Evolutionary conservation across 495 filamentous ascomycete genomes (phyloP), one percentile per base, ranked within the genome.

Genomic region (Podospora bellae-mahoneyi): DNA sequence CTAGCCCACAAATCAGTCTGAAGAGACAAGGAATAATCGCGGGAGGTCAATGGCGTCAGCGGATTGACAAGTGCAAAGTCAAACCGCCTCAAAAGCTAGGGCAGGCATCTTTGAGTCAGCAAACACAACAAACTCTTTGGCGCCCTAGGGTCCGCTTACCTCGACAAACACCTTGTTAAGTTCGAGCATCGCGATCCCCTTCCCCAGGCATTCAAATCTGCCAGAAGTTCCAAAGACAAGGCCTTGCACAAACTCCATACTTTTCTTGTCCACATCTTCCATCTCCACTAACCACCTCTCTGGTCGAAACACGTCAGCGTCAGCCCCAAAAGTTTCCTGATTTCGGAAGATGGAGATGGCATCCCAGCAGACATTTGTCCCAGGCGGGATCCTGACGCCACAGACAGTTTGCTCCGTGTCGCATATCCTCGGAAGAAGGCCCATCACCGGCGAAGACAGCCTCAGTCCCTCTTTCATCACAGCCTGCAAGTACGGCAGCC

Each of bases 141-240:
- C 55, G 23, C 55, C 23, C 15, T 2, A 58, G 18, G 6, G 6
- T n/a, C 55, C 23, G 74, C 77, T 28, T 63, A 86, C 82, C 81
- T 87, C 84, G 57, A 86, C 79, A 63, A 86, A 72, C 0, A 78
- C 72, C 76, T 87, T 89, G 65, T 82, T 82, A 23, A 86, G 67
- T 73, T 86, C 77, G 62, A 81, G 62, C 44, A 73, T 62, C 5
- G 79, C 79, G 28, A 83, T 75, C 0, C 64, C 53, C 67, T 78
- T 76, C 10, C 81, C 81, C 62, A 82, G 61, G 57, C 80, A 84
- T 26, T 68, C 67, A 58, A 73, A 81, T 27, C 75, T 65, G 18
- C 61, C 34, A 5, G 79, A 77, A 58, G 67, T 75, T 3, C 76
- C 77, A 61, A 76, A 77, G 60, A 67, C 54, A 2, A 74, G 56